Conservation (phyloP, 1,284 basidiomycete genomes). For the Amylostereum chailletii region DNA sequence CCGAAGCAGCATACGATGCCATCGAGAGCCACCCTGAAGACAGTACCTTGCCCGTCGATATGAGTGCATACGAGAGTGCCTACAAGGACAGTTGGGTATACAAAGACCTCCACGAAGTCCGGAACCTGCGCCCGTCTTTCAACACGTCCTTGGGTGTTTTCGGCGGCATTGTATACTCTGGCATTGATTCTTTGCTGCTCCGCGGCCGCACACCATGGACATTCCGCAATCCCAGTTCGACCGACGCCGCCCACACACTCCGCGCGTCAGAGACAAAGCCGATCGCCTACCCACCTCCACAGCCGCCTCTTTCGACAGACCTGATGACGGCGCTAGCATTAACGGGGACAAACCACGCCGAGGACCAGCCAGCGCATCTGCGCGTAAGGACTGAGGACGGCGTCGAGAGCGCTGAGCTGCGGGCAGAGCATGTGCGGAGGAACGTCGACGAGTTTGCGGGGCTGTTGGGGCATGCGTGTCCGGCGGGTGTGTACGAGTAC, state of each 20-base stretch:
- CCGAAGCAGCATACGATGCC: conserved; percentile 76
- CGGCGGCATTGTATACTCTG: conserved; percentile 89
- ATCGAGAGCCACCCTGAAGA: conserved; percentile 27
- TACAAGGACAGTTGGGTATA: conserved; percentile 84
- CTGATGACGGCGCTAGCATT: conserved; percentile 86
- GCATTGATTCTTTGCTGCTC: conserved; percentile 81
- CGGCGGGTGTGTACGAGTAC: conserved; percentile 97
- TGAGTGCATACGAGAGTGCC: conserved; percentile 70
- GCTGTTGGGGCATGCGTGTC: conserved; percentile 83
- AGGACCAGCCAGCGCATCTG: conserved; percentile 92
- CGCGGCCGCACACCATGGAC: conserved; percentile 92
- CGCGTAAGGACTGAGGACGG: conserved; percentile 52
- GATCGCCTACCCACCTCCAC: conserved; percentile 86
- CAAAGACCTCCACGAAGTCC: conserved; percentile 83
- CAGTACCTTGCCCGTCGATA: conserved; percentile 40
- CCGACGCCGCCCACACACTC: conserved; percentile 73
- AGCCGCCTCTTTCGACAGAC: conserved; percentile 91
- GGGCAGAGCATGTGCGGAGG: conserved; percentile 60
- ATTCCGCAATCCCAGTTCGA: conserved; percentile 55
- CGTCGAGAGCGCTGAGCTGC: conserved; percentile 38
- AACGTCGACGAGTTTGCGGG: conserved; percentile 85
- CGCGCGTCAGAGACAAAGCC: conserved; percentile 64
- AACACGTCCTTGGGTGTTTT: conserved; percentile 77
- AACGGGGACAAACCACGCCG: conserved; percentile 94
- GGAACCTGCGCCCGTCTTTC: conserved; percentile 92